Evolutionary conservation across 208 protist genomes (phyloP).

Genomic region (Leptomonas seymouri): DNA sequence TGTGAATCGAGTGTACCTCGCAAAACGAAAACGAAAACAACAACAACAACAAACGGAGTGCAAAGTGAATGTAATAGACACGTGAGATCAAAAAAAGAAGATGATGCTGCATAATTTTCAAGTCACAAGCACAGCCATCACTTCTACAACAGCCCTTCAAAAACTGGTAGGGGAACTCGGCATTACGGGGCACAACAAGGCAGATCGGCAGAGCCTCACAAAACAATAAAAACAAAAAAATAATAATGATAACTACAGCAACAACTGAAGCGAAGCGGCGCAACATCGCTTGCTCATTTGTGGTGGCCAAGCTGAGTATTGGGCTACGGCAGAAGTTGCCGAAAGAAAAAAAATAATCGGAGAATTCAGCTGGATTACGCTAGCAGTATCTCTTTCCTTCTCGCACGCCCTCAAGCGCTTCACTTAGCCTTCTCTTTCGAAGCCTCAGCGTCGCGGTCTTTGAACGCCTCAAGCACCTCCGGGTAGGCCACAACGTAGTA

Average conservation of each 20-base stretch:
- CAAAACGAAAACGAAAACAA: not conserved
- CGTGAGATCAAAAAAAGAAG: conserved; percentile 7
- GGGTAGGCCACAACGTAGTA: conserved; percentile 91
- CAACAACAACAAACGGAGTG: conserved; percentile 3
- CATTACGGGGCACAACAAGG: too few relatives aligned
- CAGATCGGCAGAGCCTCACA: too few relatives aligned
- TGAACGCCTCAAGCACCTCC: conserved; percentile 73
- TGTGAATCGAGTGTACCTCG: conserved; percentile 16
- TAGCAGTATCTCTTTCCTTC: conserved; percentile 2
- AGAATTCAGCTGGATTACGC: not conserved
- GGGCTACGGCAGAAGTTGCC: too few relatives aligned
- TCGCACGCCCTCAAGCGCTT: not conserved
- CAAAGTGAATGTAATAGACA: conserved; percentile 1
- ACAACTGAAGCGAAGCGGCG: too few relatives aligned
- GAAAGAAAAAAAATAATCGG: not conserved
- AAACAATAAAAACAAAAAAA: too few relatives aligned
- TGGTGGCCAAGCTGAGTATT: too few relatives aligned
- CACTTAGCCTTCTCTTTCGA: conserved; percentile 19
- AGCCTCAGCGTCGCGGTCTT: conserved; percentile 35
- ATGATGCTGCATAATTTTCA: too few relatives aligned
- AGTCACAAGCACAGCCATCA: too few relatives aligned
- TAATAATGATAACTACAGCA: too few relatives aligned
- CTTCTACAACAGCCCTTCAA: too few relatives aligned
- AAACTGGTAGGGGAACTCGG: too few relatives aligned
- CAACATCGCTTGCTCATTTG: too few relatives aligned